Evolutionary conservation across 352 stramenopile genomes (phyloP), one percentile per base, ranked within the genome.

Genomic region (Phytophthora pistaciae): DNA sequence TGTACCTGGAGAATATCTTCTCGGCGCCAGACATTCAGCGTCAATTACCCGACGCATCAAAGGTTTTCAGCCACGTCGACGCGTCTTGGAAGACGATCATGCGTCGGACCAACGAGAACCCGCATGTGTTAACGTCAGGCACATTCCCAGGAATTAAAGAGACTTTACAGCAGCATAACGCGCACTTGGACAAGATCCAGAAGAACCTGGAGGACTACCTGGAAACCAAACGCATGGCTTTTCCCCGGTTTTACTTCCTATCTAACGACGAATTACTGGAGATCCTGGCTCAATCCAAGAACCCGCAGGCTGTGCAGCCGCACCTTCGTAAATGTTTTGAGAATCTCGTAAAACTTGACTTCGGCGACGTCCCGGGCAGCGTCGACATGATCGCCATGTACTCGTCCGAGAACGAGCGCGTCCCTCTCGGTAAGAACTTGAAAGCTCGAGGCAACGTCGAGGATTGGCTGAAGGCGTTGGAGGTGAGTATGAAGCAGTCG

Each of bases 241-340:
- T 98, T 56, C 93, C 93, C 6, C 77, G 91, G 1, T 99, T 99
- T 75, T 99, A 98, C 76, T 99, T 99, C 63, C 71, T 99, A 2
- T 98, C 94, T 0, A 98, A 99, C 58, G 96, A 99, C 53, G 96
- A 98, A 40, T 75, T 99, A 20, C 80, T 99, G 0, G 96, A 99
- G 64, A 99, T 99, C 40, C 71, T 99, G 1, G 94, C 95, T 8
- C 95, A 99, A 55, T 94, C 94, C 5, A 98, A 98, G 77, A 97
- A 99, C 60, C 96, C 96, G 10, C 92, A 98, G 29, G 93, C 91
- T 1, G 94, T 99, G 14, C 96, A 99, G 58, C 95, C 93, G 0
- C 96, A 99, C 71, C 68, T 99, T 38, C 85, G 93, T 1, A 99
- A 99, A 65, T 98, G 92, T 66, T 99, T 99, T 71, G 96, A 99